phyloP scores from a whole-genome alignment of 2,329 filamentous ascomycete species.

The Neofusicoccum laricinum region DNA sequence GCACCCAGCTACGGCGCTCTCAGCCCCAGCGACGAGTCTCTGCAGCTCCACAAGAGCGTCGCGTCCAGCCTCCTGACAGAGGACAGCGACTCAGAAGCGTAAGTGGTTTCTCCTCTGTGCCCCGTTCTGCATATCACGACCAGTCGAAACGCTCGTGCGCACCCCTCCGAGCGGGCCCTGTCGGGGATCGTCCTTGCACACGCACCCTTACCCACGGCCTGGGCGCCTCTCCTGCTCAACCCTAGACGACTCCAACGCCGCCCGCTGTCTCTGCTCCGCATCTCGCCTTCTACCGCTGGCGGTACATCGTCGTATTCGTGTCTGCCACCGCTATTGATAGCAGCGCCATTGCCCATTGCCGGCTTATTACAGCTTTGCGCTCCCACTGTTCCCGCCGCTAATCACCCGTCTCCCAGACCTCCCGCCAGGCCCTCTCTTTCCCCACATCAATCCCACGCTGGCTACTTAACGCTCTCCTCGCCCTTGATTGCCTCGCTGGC shows the following conservation, averaged over 20 bases:
- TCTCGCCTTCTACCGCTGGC: constrained; percentile 18
- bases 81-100: constrained; percentile 50
- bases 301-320: constrained; percentile 7
- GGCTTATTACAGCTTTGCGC: neutral
- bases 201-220: constrained; percentile 14
- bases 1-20: neutral
- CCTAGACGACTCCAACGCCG: constrained; percentile 10
- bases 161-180: neutral
- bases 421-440: constrained; percentile 40
- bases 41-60: constrained; percentile 43
- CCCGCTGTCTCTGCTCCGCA: constrained; percentile 16
- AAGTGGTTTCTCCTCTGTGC: constrained; percentile 31
- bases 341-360: neutral
- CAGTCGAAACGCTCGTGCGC: constrained; percentile 1
- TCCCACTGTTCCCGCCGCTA: constrained; percentile 21
- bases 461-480: constrained; percentile 49
- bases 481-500: constrained; percentile 43
- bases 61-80: constrained; percentile 50
- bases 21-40: constrained; percentile 39
- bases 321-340: constrained; percentile 3
- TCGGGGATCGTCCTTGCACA: constrained; percentile 14
- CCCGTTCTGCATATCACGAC: constrained; percentile 3
- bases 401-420: constrained; percentile 28
- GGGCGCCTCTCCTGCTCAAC: constrained; percentile 12
- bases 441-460: constrained; percentile 48